Evolutionary conservation across 129 eudicot species (phyloP).

Genomic region (Pseudognaphalium luteoalbum): DNA sequence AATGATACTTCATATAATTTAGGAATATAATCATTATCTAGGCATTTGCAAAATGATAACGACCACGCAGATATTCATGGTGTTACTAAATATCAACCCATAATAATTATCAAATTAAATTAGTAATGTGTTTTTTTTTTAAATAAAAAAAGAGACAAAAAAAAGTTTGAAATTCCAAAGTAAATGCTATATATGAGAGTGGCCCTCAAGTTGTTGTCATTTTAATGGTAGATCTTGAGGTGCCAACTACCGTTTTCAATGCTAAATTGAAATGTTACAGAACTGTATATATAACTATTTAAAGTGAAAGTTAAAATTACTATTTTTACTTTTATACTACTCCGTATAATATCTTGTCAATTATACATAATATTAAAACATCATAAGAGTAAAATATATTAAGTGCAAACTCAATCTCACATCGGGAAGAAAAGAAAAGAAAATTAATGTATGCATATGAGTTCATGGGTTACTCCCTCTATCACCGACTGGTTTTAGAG

Average conservation of each 20-base stretch:
- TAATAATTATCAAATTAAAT: background rate
- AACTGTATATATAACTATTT: background rate
- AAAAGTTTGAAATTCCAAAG: slow-evolving; percentile 23
- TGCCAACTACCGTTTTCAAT: slow-evolving; percentile 32
- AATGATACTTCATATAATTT: background rate
- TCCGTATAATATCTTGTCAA: background rate
- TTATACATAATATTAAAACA: no score
- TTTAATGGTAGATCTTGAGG: slow-evolving; percentile 32
- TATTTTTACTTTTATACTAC: no score
- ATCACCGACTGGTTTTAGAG: no score
- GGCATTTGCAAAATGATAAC: background rate
- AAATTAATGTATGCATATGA: no score
- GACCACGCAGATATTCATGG: background rate
- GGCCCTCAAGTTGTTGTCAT: slow-evolving; percentile 33
- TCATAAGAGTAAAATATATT: no score
- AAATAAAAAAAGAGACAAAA: background rate
- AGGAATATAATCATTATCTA: background rate
- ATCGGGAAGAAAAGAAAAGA: no score
- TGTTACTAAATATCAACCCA: background rate
- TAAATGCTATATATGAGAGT: slow-evolving; percentile 27
- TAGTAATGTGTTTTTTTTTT: no score
- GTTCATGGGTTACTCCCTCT: no score
- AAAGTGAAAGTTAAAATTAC: no score
- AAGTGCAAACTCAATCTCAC: no score
- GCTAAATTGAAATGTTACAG: background rate